Conservation (phyloP, 192 early-diverging fungal species). For the Podila horticola region DNA sequence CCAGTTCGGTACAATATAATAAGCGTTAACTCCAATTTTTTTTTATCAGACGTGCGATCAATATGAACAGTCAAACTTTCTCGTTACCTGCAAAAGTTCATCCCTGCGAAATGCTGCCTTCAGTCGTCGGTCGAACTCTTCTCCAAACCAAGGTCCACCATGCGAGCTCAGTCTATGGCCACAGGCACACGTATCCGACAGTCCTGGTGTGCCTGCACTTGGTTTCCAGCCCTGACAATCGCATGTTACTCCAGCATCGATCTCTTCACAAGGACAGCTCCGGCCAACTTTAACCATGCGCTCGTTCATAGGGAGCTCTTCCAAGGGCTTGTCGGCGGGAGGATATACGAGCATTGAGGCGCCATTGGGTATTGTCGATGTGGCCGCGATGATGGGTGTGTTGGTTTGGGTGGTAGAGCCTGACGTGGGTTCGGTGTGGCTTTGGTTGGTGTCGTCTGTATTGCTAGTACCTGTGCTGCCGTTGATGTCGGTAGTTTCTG, state of each 20-base stretch:
- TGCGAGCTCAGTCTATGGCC: conserved; percentile 57
- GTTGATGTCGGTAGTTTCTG: neutral
- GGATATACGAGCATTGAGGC: conserved; percentile 27
- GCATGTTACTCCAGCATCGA: conserved; percentile 20
- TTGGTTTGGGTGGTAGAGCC: neutral
- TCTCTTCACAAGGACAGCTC: conserved; percentile 56
- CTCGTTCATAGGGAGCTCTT: conserved; percentile 47
- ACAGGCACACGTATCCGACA: conserved; percentile 56
- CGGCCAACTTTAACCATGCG: conserved; percentile 60
- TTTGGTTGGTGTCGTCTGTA: neutral
- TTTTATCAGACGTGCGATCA: too few species aligned
- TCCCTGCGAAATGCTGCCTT: conserved; percentile 61
- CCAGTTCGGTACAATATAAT: neutral
- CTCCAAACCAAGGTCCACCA: conserved; percentile 55
- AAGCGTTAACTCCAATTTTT: neutral
- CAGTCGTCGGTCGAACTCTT: conserved; percentile 58
- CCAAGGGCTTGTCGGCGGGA: conserved; percentile 44
- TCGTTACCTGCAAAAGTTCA: conserved; percentile 55
- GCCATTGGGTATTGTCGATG: neutral
- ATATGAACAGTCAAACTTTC: neutral
- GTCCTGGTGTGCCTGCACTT: conserved; percentile 34
- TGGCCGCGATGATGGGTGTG: neutral
- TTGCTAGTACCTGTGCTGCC: neutral
- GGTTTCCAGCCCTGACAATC: conserved; percentile 63
- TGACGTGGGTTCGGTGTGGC: neutral